Evolutionary conservation across 148 eudicot species (phyloP).

Genomic region (Cornus kousa): DNA sequence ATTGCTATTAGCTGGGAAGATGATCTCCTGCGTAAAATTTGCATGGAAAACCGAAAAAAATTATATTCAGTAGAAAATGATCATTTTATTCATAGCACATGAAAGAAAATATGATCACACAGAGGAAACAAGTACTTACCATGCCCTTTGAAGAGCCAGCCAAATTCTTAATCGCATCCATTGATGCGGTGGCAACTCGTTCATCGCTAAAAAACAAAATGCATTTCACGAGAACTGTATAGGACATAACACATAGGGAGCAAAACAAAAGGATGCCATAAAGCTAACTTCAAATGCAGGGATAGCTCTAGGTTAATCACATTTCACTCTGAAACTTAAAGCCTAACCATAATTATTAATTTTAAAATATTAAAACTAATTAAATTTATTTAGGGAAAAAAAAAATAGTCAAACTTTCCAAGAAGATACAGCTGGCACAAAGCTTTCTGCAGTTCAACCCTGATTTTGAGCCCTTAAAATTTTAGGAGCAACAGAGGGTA

Average conservation of each 20-base stretch:
- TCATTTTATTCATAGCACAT: neutral
- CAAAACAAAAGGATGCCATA: neutral
- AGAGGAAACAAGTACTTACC: slow-evolving; percentile 32
- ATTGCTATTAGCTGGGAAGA: slow-evolving; percentile 60
- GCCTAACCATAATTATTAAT: too few relatives aligned
- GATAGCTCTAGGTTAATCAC: neutral
- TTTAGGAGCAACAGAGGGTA: neutral
- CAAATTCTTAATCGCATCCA: slow-evolving; percentile 68
- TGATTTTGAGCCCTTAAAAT: too few relatives aligned
- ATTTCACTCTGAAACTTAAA: too few relatives aligned
- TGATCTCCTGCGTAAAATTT: slow-evolving; percentile 44
- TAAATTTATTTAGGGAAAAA: neutral
- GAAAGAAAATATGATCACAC: slow-evolving; percentile 7
- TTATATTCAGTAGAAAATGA: neutral
- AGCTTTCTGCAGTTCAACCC: neutral
- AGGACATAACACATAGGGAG: neutral
- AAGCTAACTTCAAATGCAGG: slow-evolving; percentile 1
- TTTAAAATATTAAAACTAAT: too few relatives aligned
- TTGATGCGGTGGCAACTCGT: slow-evolving; percentile 72
- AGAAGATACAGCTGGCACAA: neutral
- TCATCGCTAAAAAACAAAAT: slow-evolving; percentile 57
- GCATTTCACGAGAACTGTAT: neutral
- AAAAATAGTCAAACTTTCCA: neutral
- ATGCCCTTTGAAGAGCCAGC: slow-evolving; percentile 61
- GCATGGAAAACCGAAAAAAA: slow-evolving; percentile 7